Evolutionary conservation across 345 rosid genomes (phyloP).

Genomic region (Ricinus communis): DNA sequence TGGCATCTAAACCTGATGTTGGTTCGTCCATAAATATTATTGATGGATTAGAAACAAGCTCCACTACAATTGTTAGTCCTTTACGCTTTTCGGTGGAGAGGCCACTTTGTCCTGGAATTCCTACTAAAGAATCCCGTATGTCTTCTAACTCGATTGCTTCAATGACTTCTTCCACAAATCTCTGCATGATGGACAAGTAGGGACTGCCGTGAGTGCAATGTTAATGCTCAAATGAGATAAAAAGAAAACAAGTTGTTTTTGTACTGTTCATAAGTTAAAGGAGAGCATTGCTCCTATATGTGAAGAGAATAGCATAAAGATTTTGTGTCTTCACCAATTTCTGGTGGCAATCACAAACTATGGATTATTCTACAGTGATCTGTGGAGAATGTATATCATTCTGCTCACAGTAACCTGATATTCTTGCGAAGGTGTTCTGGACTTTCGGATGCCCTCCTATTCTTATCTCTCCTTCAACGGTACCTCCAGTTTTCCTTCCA

Average conservation of each 20-base stretch:
- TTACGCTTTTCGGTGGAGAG: conserved; percentile 83
- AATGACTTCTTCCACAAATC: conserved; percentile 65
- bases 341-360: conserved; percentile 60
- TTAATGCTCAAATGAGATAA: too few relatives aligned
- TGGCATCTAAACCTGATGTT: conserved; percentile 51
- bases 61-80: conserved; percentile 70
- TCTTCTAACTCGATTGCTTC: conserved; percentile 71
- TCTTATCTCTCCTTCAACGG: conserved; percentile 67
- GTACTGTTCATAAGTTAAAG: not conserved
- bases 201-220: not conserved
- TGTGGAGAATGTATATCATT: conserved; percentile 76
- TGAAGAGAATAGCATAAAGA: conserved; percentile 30
- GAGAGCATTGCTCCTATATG: not conserved
- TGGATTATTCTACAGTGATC: conserved; percentile 66
- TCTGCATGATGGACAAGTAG: conserved; percentile 33
- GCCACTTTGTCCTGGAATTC: conserved; percentile 57
- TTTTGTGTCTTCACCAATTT: conserved; percentile 53
- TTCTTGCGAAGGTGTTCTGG: conserved; percentile 78
- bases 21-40: conserved; percentile 59
- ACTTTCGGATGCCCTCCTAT: conserved; percentile 63
- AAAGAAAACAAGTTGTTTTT: too few relatives aligned
- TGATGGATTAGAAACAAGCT: conserved; percentile 55
- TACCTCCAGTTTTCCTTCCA: conserved; percentile 81
- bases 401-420: conserved; percentile 88
- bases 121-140: conserved; percentile 66